phyloP scores from a whole-genome alignment of 768 basidiomycete genomes.

The Fomitopsis serialis region DNA sequence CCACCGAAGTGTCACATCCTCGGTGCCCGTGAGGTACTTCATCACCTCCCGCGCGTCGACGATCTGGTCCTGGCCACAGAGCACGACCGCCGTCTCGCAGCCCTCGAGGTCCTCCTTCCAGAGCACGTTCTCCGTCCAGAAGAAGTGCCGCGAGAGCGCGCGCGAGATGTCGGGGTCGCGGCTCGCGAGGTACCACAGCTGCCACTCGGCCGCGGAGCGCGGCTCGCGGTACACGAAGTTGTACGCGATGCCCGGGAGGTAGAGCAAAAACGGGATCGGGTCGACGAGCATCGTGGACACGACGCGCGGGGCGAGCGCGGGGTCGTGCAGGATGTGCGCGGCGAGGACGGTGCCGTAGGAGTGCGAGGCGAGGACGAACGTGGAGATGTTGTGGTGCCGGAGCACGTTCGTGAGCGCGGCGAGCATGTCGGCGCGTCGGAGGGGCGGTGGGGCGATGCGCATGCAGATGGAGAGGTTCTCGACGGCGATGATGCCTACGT shows the following conservation, averaged over 20 bases:
- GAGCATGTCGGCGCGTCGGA: slow-evolving; percentile 35
- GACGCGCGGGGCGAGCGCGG: slow-evolving; percentile 28
- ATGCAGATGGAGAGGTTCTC: slow-evolving; percentile 58
- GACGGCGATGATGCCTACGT: slow-evolving; percentile 52
- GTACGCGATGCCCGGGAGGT: slow-evolving; percentile 55
- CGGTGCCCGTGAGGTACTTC: slow-evolving; percentile 34
- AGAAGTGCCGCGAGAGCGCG: slow-evolving; percentile 54
- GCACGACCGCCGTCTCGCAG: slow-evolving; percentile 27
- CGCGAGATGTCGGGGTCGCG: slow-evolving; percentile 59
- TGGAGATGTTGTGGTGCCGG: slow-evolving; percentile 31
- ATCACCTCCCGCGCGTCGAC: slow-evolving; percentile 34
- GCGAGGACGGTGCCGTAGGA: slow-evolving; percentile 60
- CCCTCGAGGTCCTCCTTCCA: slow-evolving; percentile 51
- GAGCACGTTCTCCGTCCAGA: slow-evolving; percentile 58
- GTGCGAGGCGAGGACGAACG: slow-evolving; percentile 46
- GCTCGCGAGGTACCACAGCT: slow-evolving; percentile 64
- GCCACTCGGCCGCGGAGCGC: slow-evolving; percentile 50
- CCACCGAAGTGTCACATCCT: slow-evolving; percentile 21
- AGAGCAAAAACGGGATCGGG: slow-evolving; percentile 61
- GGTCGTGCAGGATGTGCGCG: slow-evolving; percentile 45
- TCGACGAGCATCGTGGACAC: slow-evolving; percentile 49
- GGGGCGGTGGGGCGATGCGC: slow-evolving; percentile 51
- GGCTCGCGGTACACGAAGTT: slow-evolving; percentile 62
- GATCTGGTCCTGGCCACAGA: slow-evolving; percentile 38
- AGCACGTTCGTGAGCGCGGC: slow-evolving; percentile 40